Evolutionary conservation across 345 rosid species (phyloP).

Genomic region (Citrus australasica): DNA sequence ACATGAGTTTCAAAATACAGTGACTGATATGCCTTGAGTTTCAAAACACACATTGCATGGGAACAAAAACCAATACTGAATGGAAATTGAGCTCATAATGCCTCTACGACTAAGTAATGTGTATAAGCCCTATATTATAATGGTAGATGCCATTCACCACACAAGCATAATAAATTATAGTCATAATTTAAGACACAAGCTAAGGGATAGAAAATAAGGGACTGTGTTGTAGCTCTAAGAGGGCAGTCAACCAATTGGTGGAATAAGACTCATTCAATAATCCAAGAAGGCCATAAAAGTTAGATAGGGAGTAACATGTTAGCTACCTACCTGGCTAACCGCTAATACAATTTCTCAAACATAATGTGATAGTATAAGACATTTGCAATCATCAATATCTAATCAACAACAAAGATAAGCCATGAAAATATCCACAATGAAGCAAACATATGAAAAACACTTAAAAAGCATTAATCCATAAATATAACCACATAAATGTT

Average conservation of each 20-base stretch:
- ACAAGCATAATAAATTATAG: background rate
- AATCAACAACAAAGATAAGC: background rate
- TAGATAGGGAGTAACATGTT: slow-evolving; percentile 2
- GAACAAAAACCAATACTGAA: background rate
- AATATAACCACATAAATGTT: too few relatives aligned
- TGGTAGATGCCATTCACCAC: background rate
- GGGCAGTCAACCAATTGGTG: slow-evolving; percentile 1
- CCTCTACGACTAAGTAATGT: slow-evolving; percentile 46
- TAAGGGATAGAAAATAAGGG: background rate
- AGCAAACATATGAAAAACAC: too few relatives aligned
- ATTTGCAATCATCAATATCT: slow-evolving; percentile 16
- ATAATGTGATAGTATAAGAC: slow-evolving; percentile 14
- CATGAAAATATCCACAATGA: too few relatives aligned
- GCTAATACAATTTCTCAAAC: background rate
- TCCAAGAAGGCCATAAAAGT: slow-evolving; percentile 8
- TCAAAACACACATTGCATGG: slow-evolving; percentile 18
- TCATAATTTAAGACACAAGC: background rate
- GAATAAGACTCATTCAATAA: background rate
- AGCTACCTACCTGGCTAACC: slow-evolving; percentile 13
- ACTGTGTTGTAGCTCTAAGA: background rate
- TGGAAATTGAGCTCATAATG: slow-evolving; percentile 29
- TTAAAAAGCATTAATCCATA: too few relatives aligned
- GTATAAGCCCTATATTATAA: background rate
- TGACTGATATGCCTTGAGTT: background rate
- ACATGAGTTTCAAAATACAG: background rate